Base-by-base conservation (phyloP, 2,329 filamentous ascomycete species). In the Beauveria pseudobassiana region DNA sequence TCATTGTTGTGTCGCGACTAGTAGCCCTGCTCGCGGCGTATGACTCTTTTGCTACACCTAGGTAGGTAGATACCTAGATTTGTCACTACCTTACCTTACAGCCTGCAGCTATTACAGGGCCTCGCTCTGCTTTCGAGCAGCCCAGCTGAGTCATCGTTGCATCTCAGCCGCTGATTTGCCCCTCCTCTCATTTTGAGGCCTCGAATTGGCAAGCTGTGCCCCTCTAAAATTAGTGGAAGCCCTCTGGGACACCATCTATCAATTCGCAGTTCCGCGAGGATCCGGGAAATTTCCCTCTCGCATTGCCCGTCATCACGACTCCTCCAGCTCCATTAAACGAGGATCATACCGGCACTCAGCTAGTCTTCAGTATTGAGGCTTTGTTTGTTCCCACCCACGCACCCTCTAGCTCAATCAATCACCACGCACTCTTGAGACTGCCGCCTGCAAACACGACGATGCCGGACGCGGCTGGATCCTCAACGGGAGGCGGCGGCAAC, bases 151-250 rank as follows among this genome's bases (percentile, higher is more conserved):
- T 61, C 59, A 61, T 61, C 59, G 22, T 24, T 28, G 24, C 5
- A n/a, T 16, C 28, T 40, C 42, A 42, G 18, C 34, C 38, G 51
- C 45, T 54, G 59, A 55, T 61, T 61, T 61, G 59, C 59, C 59
- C 51, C 51, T 56, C 51, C 43, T 56, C 55, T 56, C 16, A 14
- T 22, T 43, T 56, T 28, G 59, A 42, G 30, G 28, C 51, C 50
- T 22, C n/a, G 22, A 61, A 48, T 49, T 61, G 40, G 59, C 51
- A 30, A 55, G 50, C 42, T 43, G 14, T 50, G 59, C 59, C 59
- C 59, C 59, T 56, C 59, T 61, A 49, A 53, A 61, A 61, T 61
- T 48, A 53, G 58, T 53, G 49, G 58, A 48, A 61, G 58, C 58
- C 49, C 40, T 51, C 34, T 50, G 45, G 55, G 55, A 58, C 45